Conservation (phyloP, 2,329 filamentous ascomycete genomes). For the Thielaviopsis musarum region DNA sequence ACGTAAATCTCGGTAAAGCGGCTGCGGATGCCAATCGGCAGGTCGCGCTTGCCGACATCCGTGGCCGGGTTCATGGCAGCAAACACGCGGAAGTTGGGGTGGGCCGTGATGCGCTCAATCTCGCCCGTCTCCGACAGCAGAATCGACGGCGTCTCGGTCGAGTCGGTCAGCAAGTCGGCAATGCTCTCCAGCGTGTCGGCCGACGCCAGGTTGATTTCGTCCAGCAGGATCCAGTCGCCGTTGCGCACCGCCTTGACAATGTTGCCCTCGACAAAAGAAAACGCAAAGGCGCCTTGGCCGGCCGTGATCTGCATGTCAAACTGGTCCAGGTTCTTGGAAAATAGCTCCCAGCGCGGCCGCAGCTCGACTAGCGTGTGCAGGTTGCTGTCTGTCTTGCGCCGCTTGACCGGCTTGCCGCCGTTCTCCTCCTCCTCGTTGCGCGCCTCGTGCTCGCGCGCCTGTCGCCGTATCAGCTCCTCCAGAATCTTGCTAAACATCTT, state of each 20-base stretch:
- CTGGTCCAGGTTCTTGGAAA: conserved; percentile 55
- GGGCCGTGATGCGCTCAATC: conserved; percentile 74
- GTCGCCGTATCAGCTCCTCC: conserved; percentile 30
- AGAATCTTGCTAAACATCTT: conserved; percentile 68
- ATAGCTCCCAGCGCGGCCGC: conserved; percentile 59
- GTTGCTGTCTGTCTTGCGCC: conserved; percentile 36
- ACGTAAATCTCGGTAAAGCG: conserved; percentile 95
- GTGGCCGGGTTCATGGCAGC: conserved; percentile 99
- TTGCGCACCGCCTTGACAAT: conserved; percentile 92
- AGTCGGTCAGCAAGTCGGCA: conserved; percentile 66
- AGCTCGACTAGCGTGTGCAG: conserved; percentile 43
- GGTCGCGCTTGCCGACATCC: conserved; percentile 87
- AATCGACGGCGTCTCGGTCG: conserved; percentile 59
- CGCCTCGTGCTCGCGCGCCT: conserved; percentile 23
- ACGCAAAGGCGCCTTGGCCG: conserved; percentile 57
- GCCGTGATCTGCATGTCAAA: conserved; percentile 56
- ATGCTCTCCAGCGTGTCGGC: conserved; percentile 91
- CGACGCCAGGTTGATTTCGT: conserved; percentile 93
- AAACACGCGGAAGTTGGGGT: conserved; percentile 89
- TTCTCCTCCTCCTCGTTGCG: conserved; percentile 17
- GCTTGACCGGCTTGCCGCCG: conserved; percentile 49
- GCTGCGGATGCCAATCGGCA: conserved; percentile 75
- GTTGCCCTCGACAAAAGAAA: conserved; percentile 91
- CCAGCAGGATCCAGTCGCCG: conserved; percentile 89
- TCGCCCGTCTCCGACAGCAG: conserved; percentile 86